These are phyloP conservation scores for Sclerotinia sclerotiorum DNA, from an alignment of 2,329 filamentous ascomycete genomes.

Conservation along the genomic window DNA sequence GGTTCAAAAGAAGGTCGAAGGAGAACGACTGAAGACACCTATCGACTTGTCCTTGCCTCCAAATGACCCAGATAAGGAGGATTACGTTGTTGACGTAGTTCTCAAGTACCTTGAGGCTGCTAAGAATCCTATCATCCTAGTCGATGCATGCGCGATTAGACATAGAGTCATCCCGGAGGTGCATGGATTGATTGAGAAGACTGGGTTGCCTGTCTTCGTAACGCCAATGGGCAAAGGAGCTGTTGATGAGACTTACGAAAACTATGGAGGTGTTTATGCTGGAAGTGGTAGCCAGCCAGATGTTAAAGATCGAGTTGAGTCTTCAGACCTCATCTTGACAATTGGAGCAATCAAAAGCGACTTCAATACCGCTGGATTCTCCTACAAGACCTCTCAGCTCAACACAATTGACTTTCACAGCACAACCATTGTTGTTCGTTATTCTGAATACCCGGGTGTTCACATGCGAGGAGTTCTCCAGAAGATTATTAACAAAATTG, in stretches of 20 bases:
- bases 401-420: slow-evolving; percentile 81
- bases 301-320: slow-evolving; percentile 64
- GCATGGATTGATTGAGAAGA: slow-evolving; percentile 69
- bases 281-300: slow-evolving; percentile 70
- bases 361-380: slow-evolving; percentile 82
- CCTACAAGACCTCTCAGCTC: slow-evolving; percentile 73
- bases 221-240: slow-evolving; percentile 88
- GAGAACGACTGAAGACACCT: slow-evolving; percentile 65
- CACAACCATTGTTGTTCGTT: slow-evolving; percentile 69
- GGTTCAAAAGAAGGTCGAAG: slow-evolving; percentile 73
- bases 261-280: slow-evolving; percentile 81
- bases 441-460: slow-evolving; percentile 75
- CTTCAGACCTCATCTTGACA: slow-evolving; percentile 67
- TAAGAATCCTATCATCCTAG: slow-evolving; percentile 73
- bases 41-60: slow-evolving; percentile 64
- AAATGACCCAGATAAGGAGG: slow-evolving; percentile 71
- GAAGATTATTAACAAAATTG: slow-evolving; percentile 63
- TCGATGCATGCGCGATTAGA: slow-evolving; percentile 80
- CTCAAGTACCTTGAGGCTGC: slow-evolving; percentile 71
- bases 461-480: slow-evolving; percentile 75
- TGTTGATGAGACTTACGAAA: slow-evolving; percentile 72
- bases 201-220: slow-evolving; percentile 78
- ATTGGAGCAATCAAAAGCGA: slow-evolving; percentile 71
- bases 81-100: slow-evolving; percentile 80
- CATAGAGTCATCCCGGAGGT: slow-evolving; percentile 73